Conservation (phyloP, 2,329 filamentous ascomycete species). For the Xylaria sp. region DNA sequence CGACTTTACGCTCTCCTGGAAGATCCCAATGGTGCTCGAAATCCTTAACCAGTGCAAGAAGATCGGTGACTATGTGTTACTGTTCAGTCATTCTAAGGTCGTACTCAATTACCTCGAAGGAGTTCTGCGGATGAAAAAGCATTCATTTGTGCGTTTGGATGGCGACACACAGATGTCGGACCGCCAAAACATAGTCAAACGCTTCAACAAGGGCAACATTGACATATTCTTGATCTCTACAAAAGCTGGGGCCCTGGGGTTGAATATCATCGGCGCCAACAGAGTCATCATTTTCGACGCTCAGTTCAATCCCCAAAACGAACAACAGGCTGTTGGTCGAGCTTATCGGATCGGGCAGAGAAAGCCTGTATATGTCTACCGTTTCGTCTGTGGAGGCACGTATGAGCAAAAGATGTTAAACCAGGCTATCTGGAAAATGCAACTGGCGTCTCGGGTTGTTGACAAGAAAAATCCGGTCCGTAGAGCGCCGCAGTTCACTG, state of each 20-base stretch:
- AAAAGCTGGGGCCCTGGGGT: conserved; percentile 79
- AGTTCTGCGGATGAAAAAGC: conserved; percentile 61
- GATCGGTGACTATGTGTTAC: conserved; percentile 76
- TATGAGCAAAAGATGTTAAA: conserved; percentile 81
- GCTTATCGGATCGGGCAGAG: conserved; percentile 86
- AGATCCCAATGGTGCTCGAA: conserved; percentile 71
- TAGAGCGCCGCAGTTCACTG: conserved; percentile 65
- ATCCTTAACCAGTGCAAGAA: conserved; percentile 74
- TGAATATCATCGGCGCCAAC: conserved; percentile 87
- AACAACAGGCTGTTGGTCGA: conserved; percentile 87
- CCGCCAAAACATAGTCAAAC: conserved; percentile 72
- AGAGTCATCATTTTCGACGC: conserved; percentile 89
- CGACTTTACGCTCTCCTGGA: conserved; percentile 69
- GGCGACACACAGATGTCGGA: conserved; percentile 65
- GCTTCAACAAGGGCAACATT: conserved; percentile 69
- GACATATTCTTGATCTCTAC: conserved; percentile 85
- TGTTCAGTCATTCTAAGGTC: conserved; percentile 79
- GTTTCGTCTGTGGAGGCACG: conserved; percentile 79
- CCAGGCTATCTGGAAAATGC: conserved; percentile 81
- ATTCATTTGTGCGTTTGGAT: conserved; percentile 71
- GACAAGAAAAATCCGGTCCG: conserved; percentile 83
- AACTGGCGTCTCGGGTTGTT: conserved; percentile 81
- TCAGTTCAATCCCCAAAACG: conserved; percentile 80
- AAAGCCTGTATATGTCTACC: conserved; percentile 86
- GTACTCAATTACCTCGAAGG: conserved; percentile 75